Percentiles rank a stretch among this genome's conserved stretches.
These are phyloP conservation scores for Musa schizocarpa DNA, from an alignment of 176 grass and related monocot species.

Conservation along the genomic window DNA sequence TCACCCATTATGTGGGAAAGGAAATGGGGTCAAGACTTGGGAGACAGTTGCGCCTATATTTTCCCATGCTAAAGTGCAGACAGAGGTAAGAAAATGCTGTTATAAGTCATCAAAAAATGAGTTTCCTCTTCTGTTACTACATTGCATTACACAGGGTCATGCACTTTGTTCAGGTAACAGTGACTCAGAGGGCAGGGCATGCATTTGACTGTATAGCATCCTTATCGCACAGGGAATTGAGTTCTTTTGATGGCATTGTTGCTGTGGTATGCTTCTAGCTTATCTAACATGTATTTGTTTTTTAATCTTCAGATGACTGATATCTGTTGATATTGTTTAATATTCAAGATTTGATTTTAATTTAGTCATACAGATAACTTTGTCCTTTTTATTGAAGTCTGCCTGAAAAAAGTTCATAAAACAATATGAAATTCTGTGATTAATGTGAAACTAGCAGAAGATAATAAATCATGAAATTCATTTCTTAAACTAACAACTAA, in stretches of 20 bases:
- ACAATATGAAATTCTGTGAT: not conserved
- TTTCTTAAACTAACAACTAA: not conserved
- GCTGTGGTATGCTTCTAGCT: conserved; percentile 55
- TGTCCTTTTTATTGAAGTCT: not conserved
- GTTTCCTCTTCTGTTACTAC: conserved; percentile 15
- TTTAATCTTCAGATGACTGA: not conserved
- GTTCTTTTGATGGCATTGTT: conserved; percentile 75
- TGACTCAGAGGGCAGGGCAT: conserved; percentile 81
- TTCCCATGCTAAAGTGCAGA: conserved; percentile 59
- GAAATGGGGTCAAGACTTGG: conserved; percentile 61
- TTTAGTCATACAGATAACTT: not conserved
- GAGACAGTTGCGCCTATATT: conserved; percentile 72
- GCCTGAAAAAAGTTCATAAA: not conserved
- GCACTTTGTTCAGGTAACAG: conserved; percentile 44
- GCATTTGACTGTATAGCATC: conserved; percentile 60
- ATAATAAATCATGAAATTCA: not conserved
- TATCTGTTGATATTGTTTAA: too few species aligned
- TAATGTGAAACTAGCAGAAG: not conserved
- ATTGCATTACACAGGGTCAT: not conserved
- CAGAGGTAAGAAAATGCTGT: conserved; percentile 36
- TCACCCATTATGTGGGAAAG: conserved; percentile 92
- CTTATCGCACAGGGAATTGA: conserved; percentile 63
- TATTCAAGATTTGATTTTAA: too few species aligned
- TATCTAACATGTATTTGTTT: not conserved
- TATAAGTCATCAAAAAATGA: not conserved